Base-by-base conservation (phyloP, 2,329 filamentous ascomycete species). In the Pseudogymnoascus sp. region DNA sequence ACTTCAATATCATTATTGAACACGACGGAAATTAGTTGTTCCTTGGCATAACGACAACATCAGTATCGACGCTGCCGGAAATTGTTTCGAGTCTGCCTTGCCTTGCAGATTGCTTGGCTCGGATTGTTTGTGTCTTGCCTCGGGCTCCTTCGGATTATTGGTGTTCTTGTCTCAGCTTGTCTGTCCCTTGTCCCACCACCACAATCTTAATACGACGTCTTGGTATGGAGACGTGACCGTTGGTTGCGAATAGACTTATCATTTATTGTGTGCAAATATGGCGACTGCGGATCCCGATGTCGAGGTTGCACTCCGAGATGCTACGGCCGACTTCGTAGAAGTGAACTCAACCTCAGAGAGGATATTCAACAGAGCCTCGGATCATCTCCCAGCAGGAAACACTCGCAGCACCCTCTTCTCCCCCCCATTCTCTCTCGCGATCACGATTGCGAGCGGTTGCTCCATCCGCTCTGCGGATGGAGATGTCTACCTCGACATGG, bases 401-500 rank as follows among this genome's bases (percentile, higher is more conserved):
- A 67, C 67, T 23, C 28, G 66, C 23, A 67, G 53, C 33, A 64
- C 66, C 19, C 19, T 67, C 21, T 63, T 64, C 40, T 64, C 63
- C 31, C 23, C 65, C 9, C 66, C 67, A 11, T 68, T 68, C 44
- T 65, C 67, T 15, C 4, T 60, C 4, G 53, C 53, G 19, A 36
- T 60, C 53, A 33, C 53, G 17, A 60, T 60, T 35, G 26, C 53
- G 28, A 33, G 28, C 8, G 53, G 53, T 35, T 33, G 26, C 53
- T 33, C 26, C 11, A 36, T 60, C 33, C 53, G 53, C 53, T 60
- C 53, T 4, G 28, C 53, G 11, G 67, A 71, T 64, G 68, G 67
- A 1, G 63, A 69, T 28, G 59, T 53, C 0, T 87, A 87, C 70
- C 75, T 80, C 13, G 86, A 90, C 68, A 77, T 89, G 7, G 76